A percentile compares a stretch with the other conserved stretches of the same genome.
Conservation (phyloP, 169 alveolate species). For the Pseudocohnilembus persalinus region DNA sequence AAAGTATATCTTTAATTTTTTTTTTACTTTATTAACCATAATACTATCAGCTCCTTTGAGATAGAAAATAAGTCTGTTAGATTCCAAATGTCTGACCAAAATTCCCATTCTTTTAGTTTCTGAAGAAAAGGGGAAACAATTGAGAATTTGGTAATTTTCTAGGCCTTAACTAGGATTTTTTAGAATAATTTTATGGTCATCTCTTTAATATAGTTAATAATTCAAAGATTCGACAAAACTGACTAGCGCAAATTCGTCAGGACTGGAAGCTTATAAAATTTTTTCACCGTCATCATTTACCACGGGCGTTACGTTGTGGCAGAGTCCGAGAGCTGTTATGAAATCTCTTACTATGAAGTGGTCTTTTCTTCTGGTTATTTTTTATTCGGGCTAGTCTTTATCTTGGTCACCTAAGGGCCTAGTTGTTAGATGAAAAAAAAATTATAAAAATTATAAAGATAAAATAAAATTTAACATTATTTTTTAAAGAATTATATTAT, state of each 20-base stretch:
- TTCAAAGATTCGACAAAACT: constrained; percentile 57
- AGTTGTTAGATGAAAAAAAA: neutral
- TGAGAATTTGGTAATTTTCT: constrained; percentile 70
- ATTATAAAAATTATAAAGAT: neutral
- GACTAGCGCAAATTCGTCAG: constrained; percentile 75
- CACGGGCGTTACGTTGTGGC: constrained; percentile 84
- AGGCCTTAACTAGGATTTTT: constrained; percentile 43
- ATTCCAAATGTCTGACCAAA: constrained; percentile 49
- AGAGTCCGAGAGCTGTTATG: constrained; percentile 64
- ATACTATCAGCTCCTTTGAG: constrained; percentile 84
- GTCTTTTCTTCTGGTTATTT: constrained; percentile 51
- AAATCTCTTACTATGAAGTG: constrained; percentile 63
- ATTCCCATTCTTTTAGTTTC: constrained; percentile 79
- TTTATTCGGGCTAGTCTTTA: neutral
- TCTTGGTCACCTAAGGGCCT: constrained; percentile 16
- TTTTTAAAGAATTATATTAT: constrained; percentile 3
- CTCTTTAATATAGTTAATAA: constrained; percentile 51
- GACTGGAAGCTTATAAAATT: constrained; percentile 70
- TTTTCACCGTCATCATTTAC: constrained; percentile 42
- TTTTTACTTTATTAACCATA: constrained; percentile 62
- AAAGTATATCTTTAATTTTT: too few species aligned
- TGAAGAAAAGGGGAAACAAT: constrained; percentile 77
- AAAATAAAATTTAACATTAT: neutral
- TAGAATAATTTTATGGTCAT: constrained; percentile 45
- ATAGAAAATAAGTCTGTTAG: constrained; percentile 67